Base-by-base conservation (phyloP, 371 early-diverging fungal species). In the Mycotypha africana region DNA sequence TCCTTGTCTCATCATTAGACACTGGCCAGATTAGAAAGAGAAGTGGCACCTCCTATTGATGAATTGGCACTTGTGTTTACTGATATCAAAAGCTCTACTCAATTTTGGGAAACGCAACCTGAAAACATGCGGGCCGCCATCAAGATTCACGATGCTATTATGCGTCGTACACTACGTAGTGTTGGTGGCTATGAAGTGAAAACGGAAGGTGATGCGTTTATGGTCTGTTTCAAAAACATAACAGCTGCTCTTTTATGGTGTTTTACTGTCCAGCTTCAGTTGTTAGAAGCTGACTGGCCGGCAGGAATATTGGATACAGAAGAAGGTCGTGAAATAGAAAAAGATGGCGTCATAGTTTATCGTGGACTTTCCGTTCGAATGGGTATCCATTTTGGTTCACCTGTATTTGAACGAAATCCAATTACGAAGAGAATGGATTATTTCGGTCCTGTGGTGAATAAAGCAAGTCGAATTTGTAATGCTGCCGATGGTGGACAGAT, bases 161-260 rank as follows among this genome's bases (percentile, higher is more conserved):
- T 97, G 91, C 76, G 96, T 19, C 77, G 87, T 38, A 78, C 85
- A 25, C 70, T 97, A 36, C 80, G 89, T 26, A 79, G 76, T 34
- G 82, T 85, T 21, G 92, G 93, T 37, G 97, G 97, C n/a, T 97
- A 95, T 56, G 97, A 97, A 60, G 97, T 97, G 33, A 95, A 95
- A 60, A 95, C 94, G 8, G 97, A 97, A 74, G 97, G 97, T 26
- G 97, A 97, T 60, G 93, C 94, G 0, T 90, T 95, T 59, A 94
- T 94, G 91, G 92, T 93, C 14, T 87, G 87, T 40, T 97, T 97
- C 67, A 85, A 89, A 17, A 86, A 89, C 40, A 85, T 91, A 10
- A 76, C 88, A 0, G 77, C 85, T 21, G 97, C 97, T 3, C 65
- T 94, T 45, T 70, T 91, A 16, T 97, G 92, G 91, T 93, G 94